Base-by-base conservation (phyloP, 192 early-diverging fungal genomes). In the Dissophora ornata region DNA sequence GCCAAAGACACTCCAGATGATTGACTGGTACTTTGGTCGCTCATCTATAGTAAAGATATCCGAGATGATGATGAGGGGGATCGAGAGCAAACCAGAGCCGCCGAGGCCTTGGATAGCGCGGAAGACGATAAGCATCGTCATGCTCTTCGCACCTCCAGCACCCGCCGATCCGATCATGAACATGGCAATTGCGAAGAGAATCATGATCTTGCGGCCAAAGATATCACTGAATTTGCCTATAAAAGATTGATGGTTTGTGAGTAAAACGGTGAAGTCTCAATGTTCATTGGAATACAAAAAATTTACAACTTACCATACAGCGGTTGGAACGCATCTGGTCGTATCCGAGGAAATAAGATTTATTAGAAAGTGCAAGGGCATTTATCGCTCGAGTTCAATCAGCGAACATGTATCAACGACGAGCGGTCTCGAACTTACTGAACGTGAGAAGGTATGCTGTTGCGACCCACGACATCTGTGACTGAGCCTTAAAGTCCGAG, bases 31-130 rank as follows among this genome's bases (percentile, higher is more conserved):
- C 71, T 94, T 95, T 33, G 93, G 93, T n/a, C 94, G 83, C 58
- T 97, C 88, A 32, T 91, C 86, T n/a, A 91, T 60, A 25, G 90
- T 86, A 18, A 97, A 89, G 55, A 98, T 85, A 66, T 97, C 97
- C 4, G 94, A 84, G 32, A 97, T 86, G 41, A 96, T 91, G 42
- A 97, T 89, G 36, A 96, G 84, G 12, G 91, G 89, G 65, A 92
- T 67, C 3, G 88, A 77, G 61, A 93, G 80, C 22, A 96, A 85
- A 16, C 93, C 90, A 13, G 90, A 92, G 25, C 91, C 94, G 34
- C 96, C 96, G 49, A 96, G 74, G 9, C 94, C 94, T 40, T 91
- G 89, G 63, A 97, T 89, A 0, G 88, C 94, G 26, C 91, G 88
- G 55, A 89, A 89, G 67, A 83, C 65, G 69, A 96, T 93, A 47